Conservation (phyloP, 2,329 filamentous ascomycete genomes). For the Colletotrichum cuscutae region DNA sequence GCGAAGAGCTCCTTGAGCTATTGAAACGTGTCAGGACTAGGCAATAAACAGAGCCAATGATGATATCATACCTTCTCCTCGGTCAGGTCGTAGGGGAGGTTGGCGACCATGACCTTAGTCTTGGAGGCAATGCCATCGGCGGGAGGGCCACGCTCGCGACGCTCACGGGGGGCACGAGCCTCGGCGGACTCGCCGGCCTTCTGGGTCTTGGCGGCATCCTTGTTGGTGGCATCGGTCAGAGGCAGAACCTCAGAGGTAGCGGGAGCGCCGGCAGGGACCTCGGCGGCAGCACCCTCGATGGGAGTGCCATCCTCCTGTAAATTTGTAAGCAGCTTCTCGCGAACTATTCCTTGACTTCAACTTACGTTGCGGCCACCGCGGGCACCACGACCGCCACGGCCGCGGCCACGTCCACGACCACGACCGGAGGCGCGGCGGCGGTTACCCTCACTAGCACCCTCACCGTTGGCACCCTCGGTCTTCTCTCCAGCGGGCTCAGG, state of each 20-base stretch:
- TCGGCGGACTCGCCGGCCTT: conserved; percentile 66
- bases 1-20: conserved; percentile 98
- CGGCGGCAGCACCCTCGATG: conserved; percentile 56
- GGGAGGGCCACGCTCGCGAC: conserved; percentile 89
- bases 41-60: not conserved
- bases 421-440: conserved; percentile 72
- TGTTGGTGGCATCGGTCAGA: conserved; percentile 71
- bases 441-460: conserved; percentile 75
- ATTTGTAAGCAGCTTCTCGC: conserved; percentile 6
- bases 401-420: conserved; percentile 76
- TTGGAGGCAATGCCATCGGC: conserved; percentile 98
- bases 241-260: conserved; percentile 65
- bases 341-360: not conserved
- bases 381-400: conserved; percentile 72
- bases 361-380: conserved; percentile 62
- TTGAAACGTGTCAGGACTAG: conserved; percentile 38
- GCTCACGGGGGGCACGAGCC: conserved; percentile 67
- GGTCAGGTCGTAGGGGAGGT: conserved; percentile 96
- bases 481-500: conserved; percentile 87
- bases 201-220: conserved; percentile 66
- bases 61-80: conserved; percentile 85
- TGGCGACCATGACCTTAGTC: conserved; percentile 99
- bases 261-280: conserved; percentile 54
- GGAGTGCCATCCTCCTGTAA: conserved; percentile 57
- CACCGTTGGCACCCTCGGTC: conserved; percentile 78